Percentiles rank a stretch among this genome's conserved stretches.
phyloP scores from a whole-genome alignment of 176 grass and related monocot genomes.

The Eleusine indica region DNA sequence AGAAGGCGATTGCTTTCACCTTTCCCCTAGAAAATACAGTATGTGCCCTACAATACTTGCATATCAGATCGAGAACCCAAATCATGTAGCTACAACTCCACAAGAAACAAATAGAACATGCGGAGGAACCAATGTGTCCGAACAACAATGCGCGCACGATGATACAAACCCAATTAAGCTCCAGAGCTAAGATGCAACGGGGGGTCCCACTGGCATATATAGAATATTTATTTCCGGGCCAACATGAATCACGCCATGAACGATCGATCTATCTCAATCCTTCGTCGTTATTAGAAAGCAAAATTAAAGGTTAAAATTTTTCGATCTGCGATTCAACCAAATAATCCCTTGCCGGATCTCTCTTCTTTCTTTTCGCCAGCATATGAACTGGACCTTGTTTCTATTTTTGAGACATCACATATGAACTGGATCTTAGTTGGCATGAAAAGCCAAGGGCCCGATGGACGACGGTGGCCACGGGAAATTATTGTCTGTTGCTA shows the following conservation, averaged over 20 bases:
- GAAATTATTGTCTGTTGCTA: background rate
- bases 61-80: background rate
- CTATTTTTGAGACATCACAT: no score
- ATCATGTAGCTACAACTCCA: background rate
- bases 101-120: background rate
- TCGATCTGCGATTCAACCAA: background rate
- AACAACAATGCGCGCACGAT: background rate
- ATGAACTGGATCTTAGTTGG: constrained; percentile 41
- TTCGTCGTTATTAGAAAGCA: background rate
- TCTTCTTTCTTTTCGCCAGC: background rate
- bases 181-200: background rate
- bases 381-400: constrained; percentile 20
- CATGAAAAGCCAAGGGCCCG: background rate
- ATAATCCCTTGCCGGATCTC: background rate
- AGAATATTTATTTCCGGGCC: background rate
- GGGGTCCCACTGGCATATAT: no score
- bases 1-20: background rate
- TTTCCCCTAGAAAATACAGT: background rate
- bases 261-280: background rate
- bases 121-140: background rate
- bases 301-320: background rate
- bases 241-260: constrained; percentile 3
- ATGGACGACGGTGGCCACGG: background rate
- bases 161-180: background rate
- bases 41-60: background rate